A percentile compares a stretch with the other conserved stretches of the same genome.
phyloP scores from a whole-genome alignment of 2,329 filamentous ascomycete species.

The Fulvia fulva region DNA sequence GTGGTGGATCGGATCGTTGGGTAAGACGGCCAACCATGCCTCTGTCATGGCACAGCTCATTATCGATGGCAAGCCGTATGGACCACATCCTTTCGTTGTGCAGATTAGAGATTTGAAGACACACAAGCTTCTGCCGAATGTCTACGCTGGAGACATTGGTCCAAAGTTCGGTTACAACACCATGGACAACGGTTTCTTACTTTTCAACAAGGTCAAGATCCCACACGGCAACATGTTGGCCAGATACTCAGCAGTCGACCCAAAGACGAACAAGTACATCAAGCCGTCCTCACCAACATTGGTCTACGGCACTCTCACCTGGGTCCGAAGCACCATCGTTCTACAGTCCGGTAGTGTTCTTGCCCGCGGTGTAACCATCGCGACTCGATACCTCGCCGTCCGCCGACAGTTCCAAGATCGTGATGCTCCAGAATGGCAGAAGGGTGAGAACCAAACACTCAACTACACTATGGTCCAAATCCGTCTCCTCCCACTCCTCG shows the following conservation, averaged over 20 bases:
- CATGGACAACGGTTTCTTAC: constrained; percentile 74
- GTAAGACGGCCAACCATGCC: constrained; percentile 70
- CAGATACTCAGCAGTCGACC: constrained; percentile 66
- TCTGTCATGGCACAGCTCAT: constrained; percentile 75
- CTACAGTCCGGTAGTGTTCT: constrained; percentile 68
- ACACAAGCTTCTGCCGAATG: constrained; percentile 63
- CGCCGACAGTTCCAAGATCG: constrained; percentile 75
- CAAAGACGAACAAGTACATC: constrained; percentile 63
- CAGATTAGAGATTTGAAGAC: constrained; percentile 68
- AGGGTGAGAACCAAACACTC: constrained; percentile 68
- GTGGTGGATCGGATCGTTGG: constrained; percentile 81
- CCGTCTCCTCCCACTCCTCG: constrained; percentile 66
- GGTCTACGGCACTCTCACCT: constrained; percentile 72
- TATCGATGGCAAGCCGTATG: constrained; percentile 63
- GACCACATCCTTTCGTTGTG: constrained; percentile 74
- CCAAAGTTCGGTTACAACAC: constrained; percentile 67
- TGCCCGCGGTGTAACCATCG: constrained; percentile 73
- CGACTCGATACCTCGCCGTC: constrained; percentile 68
- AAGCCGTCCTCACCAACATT: constrained; percentile 63
- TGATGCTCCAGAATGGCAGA: constrained; percentile 56
- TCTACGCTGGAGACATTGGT: constrained; percentile 76
- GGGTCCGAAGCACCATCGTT: constrained; percentile 69
- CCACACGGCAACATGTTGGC: constrained; percentile 71
- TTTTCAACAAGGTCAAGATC: constrained; percentile 72
- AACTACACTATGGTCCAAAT: constrained; percentile 81